Conservation (phyloP, 495 filamentous ascomycete genomes). For the Penicillium maclennaniae region DNA sequence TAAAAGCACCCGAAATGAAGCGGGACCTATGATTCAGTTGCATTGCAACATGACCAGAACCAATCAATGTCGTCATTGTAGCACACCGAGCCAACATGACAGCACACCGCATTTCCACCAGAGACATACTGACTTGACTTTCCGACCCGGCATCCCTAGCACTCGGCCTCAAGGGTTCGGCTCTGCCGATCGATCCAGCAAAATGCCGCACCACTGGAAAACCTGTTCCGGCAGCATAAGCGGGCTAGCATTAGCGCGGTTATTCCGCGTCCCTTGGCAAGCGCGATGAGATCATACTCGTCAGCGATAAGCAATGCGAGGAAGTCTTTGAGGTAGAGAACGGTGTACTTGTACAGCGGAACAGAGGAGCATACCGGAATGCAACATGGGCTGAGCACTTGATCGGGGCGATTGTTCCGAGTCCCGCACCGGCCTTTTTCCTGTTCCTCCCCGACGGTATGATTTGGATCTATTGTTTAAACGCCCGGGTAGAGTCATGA, state of each 20-base stretch:
- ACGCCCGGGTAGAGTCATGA: no score
- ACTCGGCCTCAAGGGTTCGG: conserved; percentile 2
- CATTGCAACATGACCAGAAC: not conserved
- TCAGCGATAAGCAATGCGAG: not conserved
- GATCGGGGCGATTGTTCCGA: no score
- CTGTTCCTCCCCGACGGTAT: no score
- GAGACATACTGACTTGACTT: not conserved
- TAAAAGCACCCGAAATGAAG: no score
- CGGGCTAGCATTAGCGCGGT: not conserved
- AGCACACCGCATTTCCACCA: not conserved
- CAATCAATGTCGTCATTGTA: conserved; percentile 2
- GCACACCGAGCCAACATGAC: not conserved
- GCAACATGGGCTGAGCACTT: no score
- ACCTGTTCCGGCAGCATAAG: not conserved
- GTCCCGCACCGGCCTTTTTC: no score
- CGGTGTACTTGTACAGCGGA: not conserved
- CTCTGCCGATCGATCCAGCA: conserved; percentile 1
- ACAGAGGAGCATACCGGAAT: no score
- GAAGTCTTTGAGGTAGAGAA: not conserved
- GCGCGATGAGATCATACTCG: conserved; percentile 1
- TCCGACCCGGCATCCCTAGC: conserved; percentile 6
- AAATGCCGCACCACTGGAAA: not conserved
- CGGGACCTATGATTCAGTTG: not conserved
- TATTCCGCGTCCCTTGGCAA: not conserved
- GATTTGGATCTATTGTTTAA: no score